Evolutionary conservation across 352 stramenopile genomes (phyloP).

Genomic region (Thalassiosira livingstoniorum): DNA sequence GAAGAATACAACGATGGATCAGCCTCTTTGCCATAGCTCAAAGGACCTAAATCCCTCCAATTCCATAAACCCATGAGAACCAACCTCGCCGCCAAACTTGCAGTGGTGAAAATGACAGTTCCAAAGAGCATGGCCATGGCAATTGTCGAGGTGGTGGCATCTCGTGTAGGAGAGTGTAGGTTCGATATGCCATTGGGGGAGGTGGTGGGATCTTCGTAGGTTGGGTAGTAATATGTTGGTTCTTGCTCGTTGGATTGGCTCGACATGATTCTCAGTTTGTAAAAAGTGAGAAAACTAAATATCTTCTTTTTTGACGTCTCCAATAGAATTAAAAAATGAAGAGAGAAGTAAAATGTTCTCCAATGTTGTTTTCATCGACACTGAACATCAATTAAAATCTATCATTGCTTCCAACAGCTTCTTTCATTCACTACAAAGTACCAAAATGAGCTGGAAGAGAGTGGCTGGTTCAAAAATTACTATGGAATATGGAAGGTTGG

Average conservation of each 20-base stretch:
- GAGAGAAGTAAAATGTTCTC: too few species aligned
- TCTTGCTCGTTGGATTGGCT: background rate
- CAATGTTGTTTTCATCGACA: too few species aligned
- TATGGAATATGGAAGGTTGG: too few species aligned
- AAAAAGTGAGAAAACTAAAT: too few species aligned
- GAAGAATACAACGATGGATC: too few species aligned
- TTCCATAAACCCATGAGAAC: constrained; percentile 59
- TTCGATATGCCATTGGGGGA: background rate
- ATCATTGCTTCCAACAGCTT: too few species aligned
- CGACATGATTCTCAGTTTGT: too few species aligned
- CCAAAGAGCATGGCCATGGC: constrained; percentile 79
- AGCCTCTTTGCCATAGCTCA: too few species aligned
- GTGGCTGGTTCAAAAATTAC: too few species aligned
- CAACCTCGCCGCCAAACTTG: constrained; percentile 55
- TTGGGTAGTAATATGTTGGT: background rate
- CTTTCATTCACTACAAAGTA: too few species aligned
- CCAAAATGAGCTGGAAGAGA: too few species aligned
- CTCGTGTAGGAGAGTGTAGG: constrained; percentile 18
- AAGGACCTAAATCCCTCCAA: constrained; percentile 36
- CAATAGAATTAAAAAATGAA: background rate
- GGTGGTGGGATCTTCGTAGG: background rate
- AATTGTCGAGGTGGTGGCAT: constrained; percentile 63
- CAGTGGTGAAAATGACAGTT: constrained; percentile 71
- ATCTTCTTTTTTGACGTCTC: background rate
- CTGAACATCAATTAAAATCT: too few species aligned